These are phyloP conservation scores for Fraxinus ornus DNA, from an alignment of 305 asterid species.

Conservation along the genomic window DNA sequence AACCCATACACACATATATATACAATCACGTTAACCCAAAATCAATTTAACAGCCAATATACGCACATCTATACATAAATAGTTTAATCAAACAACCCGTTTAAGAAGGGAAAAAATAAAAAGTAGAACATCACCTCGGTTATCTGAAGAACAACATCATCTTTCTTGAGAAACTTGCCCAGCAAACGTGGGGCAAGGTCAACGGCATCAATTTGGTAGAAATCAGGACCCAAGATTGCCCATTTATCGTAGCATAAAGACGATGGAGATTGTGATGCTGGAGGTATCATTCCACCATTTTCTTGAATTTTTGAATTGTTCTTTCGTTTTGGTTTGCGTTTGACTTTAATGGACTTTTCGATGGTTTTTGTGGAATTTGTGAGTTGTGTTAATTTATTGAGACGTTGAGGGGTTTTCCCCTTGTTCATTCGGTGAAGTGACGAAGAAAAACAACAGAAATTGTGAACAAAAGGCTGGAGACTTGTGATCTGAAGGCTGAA, in stretches of 20 bases:
- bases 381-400: slow-evolving; percentile 21
- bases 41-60: background rate
- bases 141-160: slow-evolving; percentile 80
- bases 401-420: slow-evolving; percentile 20
- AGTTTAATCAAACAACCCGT: background rate
- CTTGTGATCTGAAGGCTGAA: slow-evolving; percentile 3
- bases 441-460: background rate
- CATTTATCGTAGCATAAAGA: slow-evolving; percentile 26
- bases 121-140: slow-evolving; percentile 59
- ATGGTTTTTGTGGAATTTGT: slow-evolving; percentile 28
- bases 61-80: background rate
- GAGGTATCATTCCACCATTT: slow-evolving; percentile 21
- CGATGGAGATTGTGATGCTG: slow-evolving; percentile 24
- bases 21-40: slow-evolving; percentile 17
- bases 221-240: slow-evolving; percentile 54
- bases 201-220: slow-evolving; percentile 87
- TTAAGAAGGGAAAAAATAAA: background rate
- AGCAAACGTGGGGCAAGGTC: slow-evolving; percentile 90
- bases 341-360: slow-evolving; percentile 20
- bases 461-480: background rate
- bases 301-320: slow-evolving; percentile 25
- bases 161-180: slow-evolving; percentile 81
- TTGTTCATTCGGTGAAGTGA: slow-evolving; percentile 36
- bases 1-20: slow-evolving; percentile 18
- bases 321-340: slow-evolving; percentile 27